Conservation (phyloP, 345 rosid species). For the Brassica nigra region DNA sequence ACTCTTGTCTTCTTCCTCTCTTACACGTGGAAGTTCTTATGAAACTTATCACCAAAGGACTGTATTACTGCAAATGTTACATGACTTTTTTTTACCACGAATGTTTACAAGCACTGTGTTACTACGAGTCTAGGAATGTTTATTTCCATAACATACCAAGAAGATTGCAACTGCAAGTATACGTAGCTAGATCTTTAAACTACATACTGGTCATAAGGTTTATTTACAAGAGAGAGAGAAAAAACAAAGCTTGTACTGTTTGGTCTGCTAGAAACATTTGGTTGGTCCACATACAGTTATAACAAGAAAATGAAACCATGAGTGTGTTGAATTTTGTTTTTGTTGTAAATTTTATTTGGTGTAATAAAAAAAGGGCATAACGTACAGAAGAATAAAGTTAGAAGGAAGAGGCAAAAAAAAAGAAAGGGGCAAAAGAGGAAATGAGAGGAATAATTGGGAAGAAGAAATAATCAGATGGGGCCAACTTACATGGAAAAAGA, state of each 20-base stretch:
- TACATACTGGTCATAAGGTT: neutral
- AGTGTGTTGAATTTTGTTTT: neutral
- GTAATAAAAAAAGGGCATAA: slow-evolving; percentile 23
- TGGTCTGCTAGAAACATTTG: neutral
- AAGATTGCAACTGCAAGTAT: neutral
- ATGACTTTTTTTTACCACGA: no score
- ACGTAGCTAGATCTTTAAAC: neutral
- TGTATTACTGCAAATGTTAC: neutral
- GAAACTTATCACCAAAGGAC: neutral
- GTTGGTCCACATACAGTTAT: neutral
- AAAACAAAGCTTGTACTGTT: neutral
- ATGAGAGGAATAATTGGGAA: slow-evolving; percentile 29
- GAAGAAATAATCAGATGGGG: slow-evolving; percentile 44
- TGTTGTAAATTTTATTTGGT: no score
- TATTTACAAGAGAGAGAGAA: neutral
- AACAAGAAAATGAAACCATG: neutral
- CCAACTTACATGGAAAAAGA: slow-evolving; percentile 54
- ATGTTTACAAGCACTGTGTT: no score
- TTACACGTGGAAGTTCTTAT: neutral
- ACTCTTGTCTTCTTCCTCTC: neutral
- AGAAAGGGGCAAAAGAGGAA: slow-evolving; percentile 26
- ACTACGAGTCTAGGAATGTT: neutral
- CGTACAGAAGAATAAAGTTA: slow-evolving; percentile 42
- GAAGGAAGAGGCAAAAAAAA: neutral
- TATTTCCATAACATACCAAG: neutral